These are phyloP conservation scores for Boletus rubropictus DNA, from an alignment of 768 basidiomycete genomes.

Conservation along the genomic window DNA sequence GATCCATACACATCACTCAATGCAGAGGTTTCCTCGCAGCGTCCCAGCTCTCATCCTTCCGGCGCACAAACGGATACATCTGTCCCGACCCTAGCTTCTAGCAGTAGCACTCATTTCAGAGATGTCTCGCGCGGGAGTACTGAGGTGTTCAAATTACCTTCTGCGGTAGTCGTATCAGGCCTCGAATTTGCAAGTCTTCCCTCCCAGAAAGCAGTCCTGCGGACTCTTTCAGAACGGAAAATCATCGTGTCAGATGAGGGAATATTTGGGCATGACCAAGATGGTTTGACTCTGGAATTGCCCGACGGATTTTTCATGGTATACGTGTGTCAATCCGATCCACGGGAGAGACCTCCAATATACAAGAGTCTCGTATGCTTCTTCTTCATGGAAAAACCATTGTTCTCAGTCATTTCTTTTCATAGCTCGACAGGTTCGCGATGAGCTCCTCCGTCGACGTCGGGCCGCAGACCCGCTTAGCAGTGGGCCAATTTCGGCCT, in stretches of 20 bases:
- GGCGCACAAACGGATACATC: constrained; percentile 15
- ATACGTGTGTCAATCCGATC: constrained; percentile 64
- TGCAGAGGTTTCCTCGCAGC: constrained; percentile 1
- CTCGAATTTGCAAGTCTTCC: constrained; percentile 54
- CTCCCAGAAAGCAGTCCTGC: constrained; percentile 54
- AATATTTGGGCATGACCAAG: constrained; percentile 20
- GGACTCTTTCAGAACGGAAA: constrained; percentile 46
- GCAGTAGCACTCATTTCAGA: constrained; percentile 5
- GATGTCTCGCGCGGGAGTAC: constrained; percentile 14
- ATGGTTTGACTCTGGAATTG: constrained; percentile 28
- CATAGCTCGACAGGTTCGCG: constrained; percentile 70
- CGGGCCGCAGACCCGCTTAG: constrained; percentile 34
- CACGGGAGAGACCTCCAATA: constrained; percentile 59
- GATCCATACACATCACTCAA: constrained; percentile 2
- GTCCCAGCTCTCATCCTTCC: constrained; percentile 6
- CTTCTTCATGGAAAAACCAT: neutral
- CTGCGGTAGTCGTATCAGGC: constrained; percentile 62
- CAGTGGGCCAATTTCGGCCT: constrained; percentile 31
- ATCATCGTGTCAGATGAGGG: constrained; percentile 37
- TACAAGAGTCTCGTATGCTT: constrained; percentile 57
- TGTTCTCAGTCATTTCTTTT: neutral
- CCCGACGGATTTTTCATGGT: constrained; percentile 69
- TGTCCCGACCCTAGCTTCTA: constrained; percentile 10
- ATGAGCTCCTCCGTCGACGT: constrained; percentile 63
- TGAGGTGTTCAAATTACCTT: constrained; percentile 38